These are phyloP conservation scores for Penicillium egyptiacum DNA, from an alignment of 495 filamentous ascomycete species.

Conservation along the genomic window DNA sequence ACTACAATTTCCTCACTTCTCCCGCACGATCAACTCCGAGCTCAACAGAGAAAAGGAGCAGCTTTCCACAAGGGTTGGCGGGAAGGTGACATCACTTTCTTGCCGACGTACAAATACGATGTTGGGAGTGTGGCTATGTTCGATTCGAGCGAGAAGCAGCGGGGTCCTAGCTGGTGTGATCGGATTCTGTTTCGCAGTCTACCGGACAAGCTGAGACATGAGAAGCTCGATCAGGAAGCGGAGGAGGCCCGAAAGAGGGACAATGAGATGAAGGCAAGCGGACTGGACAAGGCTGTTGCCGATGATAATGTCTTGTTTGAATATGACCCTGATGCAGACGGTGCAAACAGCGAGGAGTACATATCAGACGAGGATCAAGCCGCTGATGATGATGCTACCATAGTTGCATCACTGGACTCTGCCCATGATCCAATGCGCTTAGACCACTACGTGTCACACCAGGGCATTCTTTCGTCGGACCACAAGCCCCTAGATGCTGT, in stretches of 20 bases:
- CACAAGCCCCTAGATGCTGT: conserved; percentile 87
- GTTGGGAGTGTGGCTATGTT: conserved; percentile 90
- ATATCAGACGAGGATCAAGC: conserved; percentile 39
- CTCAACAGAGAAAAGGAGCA: conserved; percentile 69
- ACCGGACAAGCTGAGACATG: conserved; percentile 66
- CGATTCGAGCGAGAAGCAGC: conserved; percentile 90
- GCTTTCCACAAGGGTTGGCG: conserved; percentile 88
- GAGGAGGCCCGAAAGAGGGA: conserved; percentile 69
- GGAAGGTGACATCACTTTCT: conserved; percentile 83
- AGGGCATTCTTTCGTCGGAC: conserved; percentile 86
- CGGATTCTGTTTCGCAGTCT: conserved; percentile 86
- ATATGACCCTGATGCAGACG: conserved; percentile 69
- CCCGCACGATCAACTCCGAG: conserved; percentile 83
- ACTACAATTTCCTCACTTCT: conserved; percentile 83
- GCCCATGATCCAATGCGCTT: conserved; percentile 55
- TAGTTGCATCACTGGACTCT: conserved; percentile 17
- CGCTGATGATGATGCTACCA: conserved; percentile 16
- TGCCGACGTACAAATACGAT: conserved; percentile 97
- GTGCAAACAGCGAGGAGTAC: conserved; percentile 62
- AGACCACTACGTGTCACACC: conserved; percentile 82
- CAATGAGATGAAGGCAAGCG: conserved; percentile 78
- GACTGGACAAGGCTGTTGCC: conserved; percentile 69
- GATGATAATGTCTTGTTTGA: conserved; percentile 88
- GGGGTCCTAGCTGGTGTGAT: conserved; percentile 96
- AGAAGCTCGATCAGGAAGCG: conserved; percentile 63